These are phyloP conservation scores for Poterioochromonas sp. DNA, from an alignment of 352 stramenopile genomes.

Conservation along the genomic window DNA sequence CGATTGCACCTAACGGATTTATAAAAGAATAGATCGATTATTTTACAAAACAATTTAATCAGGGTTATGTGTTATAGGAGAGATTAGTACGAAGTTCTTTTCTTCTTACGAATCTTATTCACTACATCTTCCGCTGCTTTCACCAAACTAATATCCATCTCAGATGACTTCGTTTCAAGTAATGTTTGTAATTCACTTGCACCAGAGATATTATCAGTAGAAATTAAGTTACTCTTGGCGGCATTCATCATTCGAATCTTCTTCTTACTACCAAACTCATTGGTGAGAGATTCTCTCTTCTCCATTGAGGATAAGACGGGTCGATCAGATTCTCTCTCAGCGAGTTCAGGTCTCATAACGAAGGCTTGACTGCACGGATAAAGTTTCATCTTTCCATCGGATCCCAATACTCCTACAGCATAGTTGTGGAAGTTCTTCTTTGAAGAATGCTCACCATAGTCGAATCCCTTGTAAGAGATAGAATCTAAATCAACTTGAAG, in stretches of 20 bases:
- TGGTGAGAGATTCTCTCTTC: not conserved
- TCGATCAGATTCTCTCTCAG: no score
- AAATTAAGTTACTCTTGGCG: not conserved
- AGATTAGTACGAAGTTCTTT: no score
- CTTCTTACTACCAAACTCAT: conserved; percentile 20
- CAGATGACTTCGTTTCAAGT: not conserved
- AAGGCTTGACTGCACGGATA: not conserved
- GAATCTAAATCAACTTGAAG: not conserved
- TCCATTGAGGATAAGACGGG: not conserved
- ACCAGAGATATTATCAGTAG: not conserved
- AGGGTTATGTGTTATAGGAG: no score
- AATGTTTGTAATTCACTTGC: not conserved
- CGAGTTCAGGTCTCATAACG: no score
- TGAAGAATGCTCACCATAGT: not conserved
- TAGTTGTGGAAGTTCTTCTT: no score
- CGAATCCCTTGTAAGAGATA: not conserved
- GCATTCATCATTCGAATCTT: not conserved
- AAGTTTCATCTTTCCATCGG: no score
- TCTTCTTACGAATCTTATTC: no score
- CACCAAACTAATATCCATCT: not conserved
- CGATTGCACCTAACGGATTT: no score
- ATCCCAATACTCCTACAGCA: no score
- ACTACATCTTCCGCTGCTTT: not conserved
- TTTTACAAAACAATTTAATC: no score
- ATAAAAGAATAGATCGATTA: no score